These are phyloP conservation scores for Aspergillus fumigatus DNA, from an alignment of 2,329 filamentous ascomycete genomes.

Conservation along the genomic window DNA sequence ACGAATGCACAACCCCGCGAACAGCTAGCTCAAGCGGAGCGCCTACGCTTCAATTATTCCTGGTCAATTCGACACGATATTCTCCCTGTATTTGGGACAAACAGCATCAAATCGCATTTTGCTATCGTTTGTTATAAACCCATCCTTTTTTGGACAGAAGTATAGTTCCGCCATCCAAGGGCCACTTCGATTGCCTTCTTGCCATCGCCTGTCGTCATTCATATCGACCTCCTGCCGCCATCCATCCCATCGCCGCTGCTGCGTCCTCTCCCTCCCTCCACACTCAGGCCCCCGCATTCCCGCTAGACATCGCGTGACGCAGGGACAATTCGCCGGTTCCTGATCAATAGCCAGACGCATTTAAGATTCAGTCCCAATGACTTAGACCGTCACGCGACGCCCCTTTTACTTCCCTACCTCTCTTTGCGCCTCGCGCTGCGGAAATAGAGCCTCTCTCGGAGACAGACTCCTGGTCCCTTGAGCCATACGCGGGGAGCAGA, in stretches of 20 bases:
- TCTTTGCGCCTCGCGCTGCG: constrained; percentile 7
- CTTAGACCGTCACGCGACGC: constrained; percentile 4
- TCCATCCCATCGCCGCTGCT: not conserved
- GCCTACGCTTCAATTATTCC: not conserved
- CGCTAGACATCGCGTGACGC: constrained; percentile 6
- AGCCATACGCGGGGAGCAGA: not conserved
- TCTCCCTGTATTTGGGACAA: not conserved
- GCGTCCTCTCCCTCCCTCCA: not conserved
- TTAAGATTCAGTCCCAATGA: constrained; percentile 11
- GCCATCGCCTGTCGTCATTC: constrained; percentile 3
- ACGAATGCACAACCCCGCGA: not conserved
- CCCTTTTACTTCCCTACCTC: not conserved
- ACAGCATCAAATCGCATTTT: not conserved
- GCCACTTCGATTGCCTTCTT: not conserved
- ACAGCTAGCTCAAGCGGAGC: not conserved
- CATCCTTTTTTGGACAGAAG: not conserved
- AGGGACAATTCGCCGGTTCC: not conserved
- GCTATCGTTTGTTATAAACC: not conserved
- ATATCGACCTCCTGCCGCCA: not conserved
- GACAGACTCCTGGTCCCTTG: not conserved
- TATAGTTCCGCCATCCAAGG: not conserved
- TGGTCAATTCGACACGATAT: not conserved
- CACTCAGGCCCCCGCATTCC: not conserved
- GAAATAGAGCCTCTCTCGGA: not conserved
- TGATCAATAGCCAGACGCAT: constrained; percentile 4